Conservation (phyloP, 2,329 filamentous ascomycete genomes). For the Fusarium abutilonis region DNA sequence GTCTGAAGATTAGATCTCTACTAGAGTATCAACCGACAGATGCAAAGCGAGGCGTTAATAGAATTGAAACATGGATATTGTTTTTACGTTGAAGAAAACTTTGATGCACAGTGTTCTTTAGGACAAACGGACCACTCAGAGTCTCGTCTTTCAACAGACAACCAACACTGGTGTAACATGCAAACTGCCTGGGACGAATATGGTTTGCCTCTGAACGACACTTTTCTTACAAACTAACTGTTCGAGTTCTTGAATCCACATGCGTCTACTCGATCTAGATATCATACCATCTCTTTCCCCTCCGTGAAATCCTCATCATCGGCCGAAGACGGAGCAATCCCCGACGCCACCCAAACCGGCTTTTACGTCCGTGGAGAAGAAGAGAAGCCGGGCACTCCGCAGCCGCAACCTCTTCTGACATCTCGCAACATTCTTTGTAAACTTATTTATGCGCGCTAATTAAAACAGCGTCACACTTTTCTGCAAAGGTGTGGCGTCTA, state of each 20-base stretch:
- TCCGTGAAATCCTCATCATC: slow-evolving; percentile 1
- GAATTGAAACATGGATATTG: no score
- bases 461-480: slow-evolving; percentile 10
- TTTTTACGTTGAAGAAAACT: not conserved
- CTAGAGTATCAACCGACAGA: no score
- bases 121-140: slow-evolving; percentile 16
- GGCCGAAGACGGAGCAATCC: slow-evolving; percentile 40
- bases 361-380: slow-evolving; percentile 6
- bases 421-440: not conserved
- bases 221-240: not conserved
- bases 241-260: not conserved
- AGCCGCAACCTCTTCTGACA: slow-evolving; percentile 15
- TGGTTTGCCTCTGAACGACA: no score
- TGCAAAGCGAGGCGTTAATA: no score
- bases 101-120: not conserved
- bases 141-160: slow-evolving; percentile 4
- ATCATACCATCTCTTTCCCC: not conserved
- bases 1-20: no score
- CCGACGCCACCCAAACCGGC: slow-evolving; percentile 7
- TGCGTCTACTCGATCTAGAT: not conserved
- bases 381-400: slow-evolving; percentile 19
- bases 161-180: not conserved
- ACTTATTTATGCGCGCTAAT: slow-evolving; percentile 27
- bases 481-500: slow-evolving; percentile 11
- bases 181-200: not conserved